Evolutionary conservation across 371 early-diverging fungal species (phyloP).

Genomic region (Rhizopus arrhizus): DNA sequence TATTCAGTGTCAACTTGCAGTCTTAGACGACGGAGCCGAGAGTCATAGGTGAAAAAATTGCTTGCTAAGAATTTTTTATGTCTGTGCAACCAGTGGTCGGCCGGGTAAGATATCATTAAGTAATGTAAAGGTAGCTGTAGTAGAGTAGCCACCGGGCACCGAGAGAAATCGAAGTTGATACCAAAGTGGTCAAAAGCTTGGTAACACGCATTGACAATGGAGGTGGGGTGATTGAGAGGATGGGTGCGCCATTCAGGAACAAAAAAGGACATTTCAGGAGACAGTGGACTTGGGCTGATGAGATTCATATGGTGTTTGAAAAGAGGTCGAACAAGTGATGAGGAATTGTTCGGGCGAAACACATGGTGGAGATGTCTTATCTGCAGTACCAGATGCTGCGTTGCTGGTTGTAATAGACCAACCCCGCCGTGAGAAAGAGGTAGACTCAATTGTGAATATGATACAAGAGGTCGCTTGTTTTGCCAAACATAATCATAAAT

Average conservation of each 20-base stretch:
- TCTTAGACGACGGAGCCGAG: too few species aligned
- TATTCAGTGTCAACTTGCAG: too few species aligned
- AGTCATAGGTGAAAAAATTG: too few species aligned
- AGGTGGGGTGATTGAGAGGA: background rate
- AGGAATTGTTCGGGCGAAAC: background rate
- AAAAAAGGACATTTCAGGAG: background rate
- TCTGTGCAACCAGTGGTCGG: too few species aligned
- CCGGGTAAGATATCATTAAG: too few species aligned
- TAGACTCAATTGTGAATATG: background rate
- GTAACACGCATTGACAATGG: background rate
- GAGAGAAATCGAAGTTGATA: too few species aligned
- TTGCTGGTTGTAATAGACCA: background rate
- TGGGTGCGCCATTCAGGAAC: background rate
- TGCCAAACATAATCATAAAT: conserved; percentile 10
- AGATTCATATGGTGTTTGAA: too few species aligned
- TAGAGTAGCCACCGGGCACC: too few species aligned
- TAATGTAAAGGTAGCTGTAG: too few species aligned
- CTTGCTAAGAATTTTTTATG: too few species aligned
- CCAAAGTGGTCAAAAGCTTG: background rate
- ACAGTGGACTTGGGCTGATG: too few species aligned
- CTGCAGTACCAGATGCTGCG: conserved; percentile 4
- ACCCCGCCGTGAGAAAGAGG: background rate
- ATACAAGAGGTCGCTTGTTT: background rate
- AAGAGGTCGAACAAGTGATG: too few species aligned
- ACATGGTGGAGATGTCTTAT: background rate